Conservation (phyloP, 805 yeast species). For the Groenewaldozyma salmanticensis region DNA sequence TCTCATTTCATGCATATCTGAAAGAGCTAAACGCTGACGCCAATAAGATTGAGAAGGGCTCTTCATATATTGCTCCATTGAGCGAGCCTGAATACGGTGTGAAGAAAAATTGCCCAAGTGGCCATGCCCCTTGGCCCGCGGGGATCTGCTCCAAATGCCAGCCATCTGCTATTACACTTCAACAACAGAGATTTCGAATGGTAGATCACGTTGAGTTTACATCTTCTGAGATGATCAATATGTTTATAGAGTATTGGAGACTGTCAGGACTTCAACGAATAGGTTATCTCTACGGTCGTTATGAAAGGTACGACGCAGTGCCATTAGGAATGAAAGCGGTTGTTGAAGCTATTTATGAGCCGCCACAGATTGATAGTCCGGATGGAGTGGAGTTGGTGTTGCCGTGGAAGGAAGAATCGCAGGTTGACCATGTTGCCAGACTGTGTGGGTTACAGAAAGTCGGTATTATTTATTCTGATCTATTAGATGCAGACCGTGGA, state of each 20-base stretch:
- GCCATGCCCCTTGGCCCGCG: conserved; percentile 89
- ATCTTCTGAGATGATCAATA: conserved; percentile 59
- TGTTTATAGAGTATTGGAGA: conserved; percentile 90
- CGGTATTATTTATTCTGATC: conserved; percentile 84
- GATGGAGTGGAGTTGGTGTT: conserved; percentile 70
- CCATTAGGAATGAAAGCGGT: conserved; percentile 93
- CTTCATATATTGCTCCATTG: conserved; percentile 74
- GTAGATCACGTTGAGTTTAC: conserved; percentile 95
- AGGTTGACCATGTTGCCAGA: conserved; percentile 44
- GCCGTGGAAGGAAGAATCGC: conserved; percentile 38
- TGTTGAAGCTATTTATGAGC: conserved; percentile 89
- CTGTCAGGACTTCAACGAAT: conserved; percentile 75
- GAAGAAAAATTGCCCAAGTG: conserved; percentile 50
- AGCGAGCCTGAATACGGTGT: conserved; percentile 63
- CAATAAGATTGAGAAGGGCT: conserved; percentile 40
- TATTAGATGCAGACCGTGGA: conserved; percentile 75
- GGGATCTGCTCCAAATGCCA: conserved; percentile 96
- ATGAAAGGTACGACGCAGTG: conserved; percentile 65
- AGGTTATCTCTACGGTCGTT: conserved; percentile 77
- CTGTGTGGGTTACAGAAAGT: conserved; percentile 57
- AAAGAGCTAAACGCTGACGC: conserved; percentile 59
- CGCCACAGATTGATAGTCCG: conserved; percentile 75
- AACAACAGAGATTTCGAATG: conserved; percentile 85
- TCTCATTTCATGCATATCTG: conserved; percentile 76
- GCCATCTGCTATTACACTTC: conserved; percentile 89